Base-by-base conservation (phyloP, 768 basidiomycete species). In the Tylopilus subfusipes region DNA sequence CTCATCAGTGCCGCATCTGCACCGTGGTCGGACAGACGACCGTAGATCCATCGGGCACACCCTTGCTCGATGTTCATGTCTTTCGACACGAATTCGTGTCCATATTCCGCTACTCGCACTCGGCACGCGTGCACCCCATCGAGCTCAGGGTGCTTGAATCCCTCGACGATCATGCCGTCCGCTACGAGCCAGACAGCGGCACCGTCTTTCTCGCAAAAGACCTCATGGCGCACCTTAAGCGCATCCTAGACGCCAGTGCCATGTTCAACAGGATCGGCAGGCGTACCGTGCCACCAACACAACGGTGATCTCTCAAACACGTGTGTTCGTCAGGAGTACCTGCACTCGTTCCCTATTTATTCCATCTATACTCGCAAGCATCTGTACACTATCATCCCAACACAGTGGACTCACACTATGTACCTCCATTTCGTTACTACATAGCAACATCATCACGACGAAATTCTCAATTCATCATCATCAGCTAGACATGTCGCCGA, bases 41-140 rank as follows among this genome's bases (percentile, higher is more conserved):
- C 25, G 24, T 49, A 8, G 62, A 65, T 39, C 14, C 57, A 4
- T 62, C 57, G 4, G 54, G 55, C 2, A 47, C 57, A 2, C 50
- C 58, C 11, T 24, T 53, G n/a, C 50, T 70, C 21, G 61, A 64
- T 30, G 48, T 72, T 1, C 56, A 64, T 29, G 38, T 72, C 48
- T 72, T 72, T 54, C 59, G 63, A 18, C 82, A 85, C 63, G 83
- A 85, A 66, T 83, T 84, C 58, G 79, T 80, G 66, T 79, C 80
- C 58, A 85, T 85, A 48, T 85, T 85, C 61, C 82, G 83, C 36
- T 78, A 81, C 52, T 69, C 69, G 1, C 78, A 84, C 56, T 78
- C 81, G 13, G 59, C 75, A 2, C 76, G 81, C 19, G 47, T 71
- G 0, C 63, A 60, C 31, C 66, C 69, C 11, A 57, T 57, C 18